A percentile compares a stretch with the other conserved stretches of the same genome.
Evolutionary conservation across 1,284 basidiomycete species (phyloP).

Genomic region (Crocinoboletus sp.): DNA sequence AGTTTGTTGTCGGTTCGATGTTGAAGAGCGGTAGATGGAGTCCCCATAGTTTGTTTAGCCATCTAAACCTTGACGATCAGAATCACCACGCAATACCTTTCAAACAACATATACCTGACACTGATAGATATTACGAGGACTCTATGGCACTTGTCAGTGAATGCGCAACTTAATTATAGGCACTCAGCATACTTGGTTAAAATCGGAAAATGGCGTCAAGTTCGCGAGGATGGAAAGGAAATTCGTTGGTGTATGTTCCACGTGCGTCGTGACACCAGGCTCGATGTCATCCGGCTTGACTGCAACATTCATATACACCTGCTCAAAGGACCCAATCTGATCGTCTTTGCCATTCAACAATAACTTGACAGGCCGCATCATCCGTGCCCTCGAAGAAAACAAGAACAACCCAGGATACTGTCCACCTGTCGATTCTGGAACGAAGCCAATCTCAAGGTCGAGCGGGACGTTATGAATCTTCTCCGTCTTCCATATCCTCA

Average conservation of each 20-base stretch:
- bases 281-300: slow-evolving; percentile 90
- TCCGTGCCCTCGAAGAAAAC: slow-evolving; percentile 84
- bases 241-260: slow-evolving; percentile 93
- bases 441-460: slow-evolving; percentile 94
- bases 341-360: slow-evolving; percentile 84
- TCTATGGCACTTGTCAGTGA: slow-evolving; percentile 37
- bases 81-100: slow-evolving; percentile 3
- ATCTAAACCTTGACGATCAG: slow-evolving; percentile 53
- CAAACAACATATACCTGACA: slow-evolving; percentile 56
- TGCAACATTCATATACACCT: slow-evolving; percentile 99
- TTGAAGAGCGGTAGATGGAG: slow-evolving; percentile 86
- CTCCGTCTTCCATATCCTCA: slow-evolving; percentile 97
- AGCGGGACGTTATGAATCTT: slow-evolving; percentile 78
- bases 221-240: slow-evolving; percentile 89
- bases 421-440: slow-evolving; percentile 87
- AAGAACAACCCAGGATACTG: slow-evolving; percentile 97
- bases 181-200: slow-evolving; percentile 73
- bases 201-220: slow-evolving; percentile 88
- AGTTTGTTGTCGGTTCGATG: slow-evolving; percentile 99
- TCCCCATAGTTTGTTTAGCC: slow-evolving; percentile 99
- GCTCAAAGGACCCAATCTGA: slow-evolving; percentile 95
- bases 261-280: slow-evolving; percentile 77
- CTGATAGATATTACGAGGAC: slow-evolving; percentile 84
- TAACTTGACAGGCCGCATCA: slow-evolving; percentile 99
- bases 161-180: not conserved